These are phyloP conservation scores for Balakata baccata DNA, from an alignment of 345 rosid species.

Conservation along the genomic window DNA sequence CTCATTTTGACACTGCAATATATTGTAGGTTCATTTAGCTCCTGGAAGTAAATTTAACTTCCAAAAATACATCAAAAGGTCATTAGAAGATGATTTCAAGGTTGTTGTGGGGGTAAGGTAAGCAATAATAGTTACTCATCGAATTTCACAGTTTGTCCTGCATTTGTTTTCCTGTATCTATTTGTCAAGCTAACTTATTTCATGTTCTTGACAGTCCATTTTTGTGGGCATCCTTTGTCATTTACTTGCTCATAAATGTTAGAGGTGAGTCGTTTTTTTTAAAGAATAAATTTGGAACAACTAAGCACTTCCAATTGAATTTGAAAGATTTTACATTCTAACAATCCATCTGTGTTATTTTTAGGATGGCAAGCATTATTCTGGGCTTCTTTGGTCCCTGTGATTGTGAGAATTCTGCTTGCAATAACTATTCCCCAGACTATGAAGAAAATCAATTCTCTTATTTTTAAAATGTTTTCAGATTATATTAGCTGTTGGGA, in stretches of 20 bases:
- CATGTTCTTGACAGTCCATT: slow-evolving; percentile 56
- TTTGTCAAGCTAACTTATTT: neutral
- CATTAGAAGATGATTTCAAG: slow-evolving; percentile 91
- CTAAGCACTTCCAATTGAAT: neutral
- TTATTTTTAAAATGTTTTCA: slow-evolving; percentile 29
- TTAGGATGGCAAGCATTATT: slow-evolving; percentile 77
- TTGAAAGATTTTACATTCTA: neutral
- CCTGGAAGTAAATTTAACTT: slow-evolving; percentile 92
- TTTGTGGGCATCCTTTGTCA: slow-evolving; percentile 81
- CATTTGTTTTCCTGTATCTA: neutral
- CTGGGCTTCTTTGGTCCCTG: slow-evolving; percentile 66
- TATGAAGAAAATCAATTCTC: neutral
- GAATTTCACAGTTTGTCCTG: neutral
- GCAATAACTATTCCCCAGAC: neutral
- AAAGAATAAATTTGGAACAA: neutral
- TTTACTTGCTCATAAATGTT: slow-evolving; percentile 82
- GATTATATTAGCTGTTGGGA: slow-evolving; percentile 89
- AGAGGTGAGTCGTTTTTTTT: slow-evolving; percentile 43
- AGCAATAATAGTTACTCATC: neutral
- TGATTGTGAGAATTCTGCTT: slow-evolving; percentile 56
- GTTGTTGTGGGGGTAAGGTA: slow-evolving; percentile 83
- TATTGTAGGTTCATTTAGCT: slow-evolving; percentile 74
- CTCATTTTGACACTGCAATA: slow-evolving; percentile 3
- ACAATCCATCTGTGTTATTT: slow-evolving; percentile 13
- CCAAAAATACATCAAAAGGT: slow-evolving; percentile 86